A percentile compares a stretch with the other conserved stretches of the same genome.
These are phyloP conservation scores for Trichoderma asperellum DNA, from an alignment of 2,329 filamentous ascomycete species.

Conservation along the genomic window DNA sequence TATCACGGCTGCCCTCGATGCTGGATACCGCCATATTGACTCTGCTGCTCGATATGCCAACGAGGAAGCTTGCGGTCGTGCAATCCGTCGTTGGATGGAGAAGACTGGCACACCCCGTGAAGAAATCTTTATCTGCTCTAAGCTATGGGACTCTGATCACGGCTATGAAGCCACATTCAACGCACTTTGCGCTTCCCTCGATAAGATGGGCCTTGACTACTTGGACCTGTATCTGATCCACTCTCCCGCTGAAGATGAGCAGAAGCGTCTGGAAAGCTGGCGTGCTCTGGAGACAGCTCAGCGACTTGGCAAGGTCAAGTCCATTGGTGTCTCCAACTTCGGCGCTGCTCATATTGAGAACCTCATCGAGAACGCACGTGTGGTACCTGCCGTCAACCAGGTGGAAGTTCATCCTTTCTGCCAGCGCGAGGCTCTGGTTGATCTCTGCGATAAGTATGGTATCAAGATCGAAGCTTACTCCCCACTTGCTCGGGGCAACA, in stretches of 20 bases:
- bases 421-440: slow-evolving; percentile 62
- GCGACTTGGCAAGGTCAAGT: slow-evolving; percentile 64
- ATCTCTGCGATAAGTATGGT: slow-evolving; percentile 58
- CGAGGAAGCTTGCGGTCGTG: slow-evolving; percentile 70
- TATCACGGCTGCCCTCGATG: slow-evolving; percentile 63
- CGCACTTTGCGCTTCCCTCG: slow-evolving; percentile 66
- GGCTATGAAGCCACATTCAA: slow-evolving; percentile 56
- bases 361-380: slow-evolving; percentile 58
- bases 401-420: slow-evolving; percentile 79
- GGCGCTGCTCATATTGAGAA: slow-evolving; percentile 66
- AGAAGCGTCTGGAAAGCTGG: slow-evolving; percentile 74
- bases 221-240: slow-evolving; percentile 74
- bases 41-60: slow-evolving; percentile 63
- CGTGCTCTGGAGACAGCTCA: slow-evolving; percentile 69
- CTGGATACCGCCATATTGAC: slow-evolving; percentile 60
- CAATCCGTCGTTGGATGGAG: slow-evolving; percentile 70
- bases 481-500: slow-evolving; percentile 44
- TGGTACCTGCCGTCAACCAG: slow-evolving; percentile 73
- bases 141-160: slow-evolving; percentile 63
- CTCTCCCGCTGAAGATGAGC: slow-evolving; percentile 67
- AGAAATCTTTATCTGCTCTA: slow-evolving; percentile 69
- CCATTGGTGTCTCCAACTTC: slow-evolving; percentile 81
- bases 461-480: slow-evolving; percentile 66
- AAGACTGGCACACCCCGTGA: slow-evolving; percentile 66
- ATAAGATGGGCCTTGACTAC: slow-evolving; percentile 68